Evolutionary conservation across 1,284 basidiomycete genomes (phyloP).

Genomic region (Lentinula novae-zelandiae): DNA sequence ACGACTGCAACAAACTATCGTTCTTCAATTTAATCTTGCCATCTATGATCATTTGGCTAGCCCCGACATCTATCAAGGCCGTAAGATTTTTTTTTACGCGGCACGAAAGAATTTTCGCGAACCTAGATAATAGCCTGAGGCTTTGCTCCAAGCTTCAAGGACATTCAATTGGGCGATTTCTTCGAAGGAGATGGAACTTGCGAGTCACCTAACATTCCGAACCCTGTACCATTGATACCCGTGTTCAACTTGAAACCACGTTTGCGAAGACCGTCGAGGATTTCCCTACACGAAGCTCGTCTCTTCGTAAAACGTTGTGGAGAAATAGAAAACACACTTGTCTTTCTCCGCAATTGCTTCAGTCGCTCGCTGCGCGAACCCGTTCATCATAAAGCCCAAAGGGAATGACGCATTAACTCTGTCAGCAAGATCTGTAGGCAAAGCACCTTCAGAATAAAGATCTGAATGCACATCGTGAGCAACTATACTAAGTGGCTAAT

Average conservation of each 20-base stretch:
- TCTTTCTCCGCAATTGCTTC: conserved; percentile 23
- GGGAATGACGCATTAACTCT: conserved; percentile 49
- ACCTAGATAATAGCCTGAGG: conserved; percentile 45
- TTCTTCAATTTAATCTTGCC: conserved; percentile 61
- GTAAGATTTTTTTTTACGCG: conserved; percentile 19
- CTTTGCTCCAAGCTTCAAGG: conserved; percentile 23
- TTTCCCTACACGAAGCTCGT: conserved; percentile 19
- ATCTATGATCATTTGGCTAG: conserved; percentile 59
- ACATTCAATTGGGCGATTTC: not conserved
- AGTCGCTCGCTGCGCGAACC: conserved; percentile 20
- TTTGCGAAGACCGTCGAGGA: conserved; percentile 27
- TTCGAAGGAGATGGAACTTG: not conserved
- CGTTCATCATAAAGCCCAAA: conserved; percentile 30
- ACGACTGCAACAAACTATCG: conserved; percentile 41
- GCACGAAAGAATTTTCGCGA: conserved; percentile 29
- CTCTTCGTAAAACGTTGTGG: not conserved
- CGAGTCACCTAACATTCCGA: conserved; percentile 20
- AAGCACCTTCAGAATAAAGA: conserved; percentile 41
- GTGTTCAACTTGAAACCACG: conserved; percentile 27
- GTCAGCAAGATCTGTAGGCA: conserved; percentile 49
- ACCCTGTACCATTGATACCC: conserved; percentile 26
- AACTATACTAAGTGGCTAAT: too few species aligned
- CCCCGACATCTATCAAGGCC: conserved; percentile 54
- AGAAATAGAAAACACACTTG: conserved; percentile 6
- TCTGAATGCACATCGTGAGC: conserved; percentile 17